Evolutionary conservation across 139 green algal genomes (phyloP).

Genomic region (Diplosphaera chodatii): DNA sequence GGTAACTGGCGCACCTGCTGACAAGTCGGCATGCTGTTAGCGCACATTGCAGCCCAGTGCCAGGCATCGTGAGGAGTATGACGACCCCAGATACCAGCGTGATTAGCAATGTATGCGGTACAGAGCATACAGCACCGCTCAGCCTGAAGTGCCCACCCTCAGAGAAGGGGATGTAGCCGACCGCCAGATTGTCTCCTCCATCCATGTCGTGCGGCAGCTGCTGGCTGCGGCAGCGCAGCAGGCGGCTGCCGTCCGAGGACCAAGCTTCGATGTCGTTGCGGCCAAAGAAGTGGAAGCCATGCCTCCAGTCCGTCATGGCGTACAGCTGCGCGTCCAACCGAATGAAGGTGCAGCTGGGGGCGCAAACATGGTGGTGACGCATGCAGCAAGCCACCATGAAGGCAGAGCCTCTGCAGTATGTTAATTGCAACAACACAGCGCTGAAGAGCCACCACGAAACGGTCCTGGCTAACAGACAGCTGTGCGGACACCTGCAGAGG

Average conservation of each 20-base stretch:
- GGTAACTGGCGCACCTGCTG: not conserved
- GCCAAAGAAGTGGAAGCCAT: not conserved
- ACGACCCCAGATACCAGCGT: too few species aligned
- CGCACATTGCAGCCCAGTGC: too few species aligned
- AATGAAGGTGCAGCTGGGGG: not conserved
- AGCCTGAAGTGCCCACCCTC: not conserved
- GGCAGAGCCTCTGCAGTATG: too few species aligned
- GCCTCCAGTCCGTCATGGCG: not conserved
- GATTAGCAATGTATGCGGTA: too few species aligned
- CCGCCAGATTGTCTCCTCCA: not conserved
- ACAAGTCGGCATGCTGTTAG: too few species aligned
- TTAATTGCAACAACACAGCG: too few species aligned
- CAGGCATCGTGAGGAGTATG: too few species aligned
- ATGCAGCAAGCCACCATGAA: too few species aligned
- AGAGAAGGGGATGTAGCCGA: not conserved
- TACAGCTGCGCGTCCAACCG: not conserved
- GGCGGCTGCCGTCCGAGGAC: not conserved
- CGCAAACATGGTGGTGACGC: too few species aligned
- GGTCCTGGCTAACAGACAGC: too few species aligned
- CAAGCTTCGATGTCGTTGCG: not conserved
- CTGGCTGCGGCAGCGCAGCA: not conserved
- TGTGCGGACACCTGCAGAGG: slow-evolving; percentile 4
- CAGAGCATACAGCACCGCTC: too few species aligned
- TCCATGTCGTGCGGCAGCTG: not conserved
- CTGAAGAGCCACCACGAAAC: too few species aligned